Conservation (phyloP, 441 rosid species). For the Macaranga tanarius region DNA sequence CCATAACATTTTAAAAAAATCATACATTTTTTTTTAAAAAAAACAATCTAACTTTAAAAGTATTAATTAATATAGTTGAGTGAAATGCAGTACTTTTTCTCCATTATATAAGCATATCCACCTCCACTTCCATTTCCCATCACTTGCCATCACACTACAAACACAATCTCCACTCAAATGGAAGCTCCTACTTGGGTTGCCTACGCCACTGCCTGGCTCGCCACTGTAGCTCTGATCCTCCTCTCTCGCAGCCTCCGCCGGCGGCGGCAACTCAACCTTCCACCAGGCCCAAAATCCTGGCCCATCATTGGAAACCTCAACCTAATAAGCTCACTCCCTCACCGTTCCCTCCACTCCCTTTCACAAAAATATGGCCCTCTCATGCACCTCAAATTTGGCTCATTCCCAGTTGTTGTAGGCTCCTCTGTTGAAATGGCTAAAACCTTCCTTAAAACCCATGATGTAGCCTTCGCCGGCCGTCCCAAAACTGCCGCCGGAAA, state of each 20-base stretch:
- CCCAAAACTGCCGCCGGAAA: slow-evolving; percentile 49
- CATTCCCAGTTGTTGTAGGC: slow-evolving; percentile 45
- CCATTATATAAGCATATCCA: neutral
- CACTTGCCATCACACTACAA: neutral
- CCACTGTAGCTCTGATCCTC: slow-evolving; percentile 34
- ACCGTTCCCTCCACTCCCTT: slow-evolving; percentile 41
- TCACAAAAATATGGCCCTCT: slow-evolving; percentile 46
- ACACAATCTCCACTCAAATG: slow-evolving; percentile 14
- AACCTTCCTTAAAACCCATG: slow-evolving; percentile 52
- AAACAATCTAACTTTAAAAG: no score
- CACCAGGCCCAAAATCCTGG: slow-evolving; percentile 56
- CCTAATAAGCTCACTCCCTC: slow-evolving; percentile 51
- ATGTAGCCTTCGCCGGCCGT: slow-evolving; percentile 38
- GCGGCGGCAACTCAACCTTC: slow-evolving; percentile 37
- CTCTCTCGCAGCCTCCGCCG: slow-evolving; percentile 32
- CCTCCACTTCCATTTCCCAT: neutral
- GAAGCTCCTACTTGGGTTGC: slow-evolving; percentile 33
- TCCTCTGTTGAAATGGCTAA: slow-evolving; percentile 50
- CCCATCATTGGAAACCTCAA: slow-evolving; percentile 63
- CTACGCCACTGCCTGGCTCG: slow-evolving; percentile 29
- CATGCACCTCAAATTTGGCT: slow-evolving; percentile 43
- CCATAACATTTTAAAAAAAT: no score
- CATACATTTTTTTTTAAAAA: no score
- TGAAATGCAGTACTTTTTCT: neutral
- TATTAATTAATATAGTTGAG: neutral